These are phyloP conservation scores for Lactarius evosmus DNA, from an alignment of 768 basidiomycete genomes.

Conservation along the genomic window DNA sequence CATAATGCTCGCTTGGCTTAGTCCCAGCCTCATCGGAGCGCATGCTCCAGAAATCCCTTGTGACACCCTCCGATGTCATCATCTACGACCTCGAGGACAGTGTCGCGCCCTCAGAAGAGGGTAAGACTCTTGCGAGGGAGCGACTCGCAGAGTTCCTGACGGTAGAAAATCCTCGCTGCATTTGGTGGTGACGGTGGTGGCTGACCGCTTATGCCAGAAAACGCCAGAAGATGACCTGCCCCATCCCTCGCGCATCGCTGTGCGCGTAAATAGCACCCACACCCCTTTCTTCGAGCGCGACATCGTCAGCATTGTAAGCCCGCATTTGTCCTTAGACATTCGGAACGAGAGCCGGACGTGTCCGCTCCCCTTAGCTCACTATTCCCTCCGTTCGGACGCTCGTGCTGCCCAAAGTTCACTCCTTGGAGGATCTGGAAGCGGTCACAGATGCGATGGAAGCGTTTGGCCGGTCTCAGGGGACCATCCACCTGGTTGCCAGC, in stretches of 20 bases:
- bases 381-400: conserved; percentile 54
- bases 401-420: conserved; percentile 84
- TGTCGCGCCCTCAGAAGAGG: conserved; percentile 55
- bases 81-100: conserved; percentile 92
- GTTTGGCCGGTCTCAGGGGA: conserved; percentile 33
- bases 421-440: conserved; percentile 57
- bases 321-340: not conserved
- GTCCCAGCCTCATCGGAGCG: conserved; percentile 78
- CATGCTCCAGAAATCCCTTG: conserved; percentile 78
- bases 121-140: conserved; percentile 57
- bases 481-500: conserved; percentile 67
- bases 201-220: conserved; percentile 13
- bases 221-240: conserved; percentile 37
- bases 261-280: conserved; percentile 64
- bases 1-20: conserved; percentile 29
- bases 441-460: conserved; percentile 50
- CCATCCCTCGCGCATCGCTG: conserved; percentile 53
- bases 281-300: conserved; percentile 69
- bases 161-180: conserved; percentile 37
- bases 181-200: too few relatives aligned
- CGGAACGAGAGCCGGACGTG: not conserved
- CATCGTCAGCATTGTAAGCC: conserved; percentile 53
- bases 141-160: conserved; percentile 54
- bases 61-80: conserved; percentile 61
- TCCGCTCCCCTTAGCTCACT: conserved; percentile 39